Evolutionary conservation across 768 basidiomycete species (phyloP).

Genomic region (Lanmaoa pseudosensibilis): DNA sequence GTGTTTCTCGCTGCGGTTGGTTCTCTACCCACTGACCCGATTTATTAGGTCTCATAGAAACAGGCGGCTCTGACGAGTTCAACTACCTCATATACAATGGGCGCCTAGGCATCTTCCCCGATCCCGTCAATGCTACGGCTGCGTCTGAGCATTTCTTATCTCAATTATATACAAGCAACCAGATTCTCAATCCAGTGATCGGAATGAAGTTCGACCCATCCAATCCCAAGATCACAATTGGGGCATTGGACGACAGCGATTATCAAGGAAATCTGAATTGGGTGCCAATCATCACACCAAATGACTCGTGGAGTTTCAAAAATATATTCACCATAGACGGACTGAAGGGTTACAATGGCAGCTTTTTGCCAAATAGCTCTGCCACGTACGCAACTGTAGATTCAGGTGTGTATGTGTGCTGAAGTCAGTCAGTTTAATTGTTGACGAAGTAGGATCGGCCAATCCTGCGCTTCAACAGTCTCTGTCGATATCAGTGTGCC

Average conservation of each 20-base stretch:
- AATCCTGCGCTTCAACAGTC: constrained; percentile 1
- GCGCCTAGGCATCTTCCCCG: constrained; percentile 19
- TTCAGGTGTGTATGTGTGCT: constrained; percentile 8
- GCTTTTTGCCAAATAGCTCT: constrained; percentile 9
- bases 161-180: constrained; percentile 9
- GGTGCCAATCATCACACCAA: constrained; percentile 19
- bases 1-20: not conserved
- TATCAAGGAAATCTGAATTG: constrained; percentile 24
- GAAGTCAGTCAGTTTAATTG: not conserved
- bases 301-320: constrained; percentile 2
- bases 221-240: constrained; percentile 29
- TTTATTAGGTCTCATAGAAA: constrained; percentile 13
- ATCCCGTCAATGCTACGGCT: constrained; percentile 22
- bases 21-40: not conserved
- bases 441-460: not conserved
- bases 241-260: constrained; percentile 23
- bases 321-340: constrained; percentile 14
- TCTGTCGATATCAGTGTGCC: constrained; percentile 7
- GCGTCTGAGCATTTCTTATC: constrained; percentile 18
- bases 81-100: constrained; percentile 25
- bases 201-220: constrained; percentile 23
- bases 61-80: constrained; percentile 13
- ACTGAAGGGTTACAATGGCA: constrained; percentile 23
- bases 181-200: constrained; percentile 25
- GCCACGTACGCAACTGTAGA: constrained; percentile 6